Evolutionary conservation across 495 filamentous ascomycete genomes (phyloP).

Genomic region (Penicillium taxi): DNA sequence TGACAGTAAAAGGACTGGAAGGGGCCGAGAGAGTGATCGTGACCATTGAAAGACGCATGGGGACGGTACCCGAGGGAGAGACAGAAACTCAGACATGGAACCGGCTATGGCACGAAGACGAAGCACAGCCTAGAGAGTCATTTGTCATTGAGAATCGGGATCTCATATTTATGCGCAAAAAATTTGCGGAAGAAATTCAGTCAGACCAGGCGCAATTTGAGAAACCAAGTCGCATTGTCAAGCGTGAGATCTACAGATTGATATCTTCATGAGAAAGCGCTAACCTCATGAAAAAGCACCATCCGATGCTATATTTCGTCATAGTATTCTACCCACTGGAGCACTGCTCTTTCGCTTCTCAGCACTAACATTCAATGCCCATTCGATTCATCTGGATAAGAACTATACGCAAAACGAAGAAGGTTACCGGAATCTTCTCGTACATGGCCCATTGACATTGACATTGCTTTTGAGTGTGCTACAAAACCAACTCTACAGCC

Average conservation of each 20-base stretch:
- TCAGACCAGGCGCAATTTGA: slow-evolving; percentile 23
- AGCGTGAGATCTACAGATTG: slow-evolving; percentile 22
- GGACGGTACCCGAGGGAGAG: slow-evolving; percentile 29
- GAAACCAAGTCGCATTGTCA: slow-evolving; percentile 25
- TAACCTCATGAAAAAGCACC: slow-evolving; percentile 21
- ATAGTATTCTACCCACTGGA: slow-evolving; percentile 53
- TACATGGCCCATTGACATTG: slow-evolving; percentile 80
- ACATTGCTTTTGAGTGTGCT: slow-evolving; percentile 64
- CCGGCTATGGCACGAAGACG: slow-evolving; percentile 39
- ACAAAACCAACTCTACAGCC: slow-evolving; percentile 35
- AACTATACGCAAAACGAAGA: slow-evolving; percentile 61
- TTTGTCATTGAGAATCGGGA: slow-evolving; percentile 46
- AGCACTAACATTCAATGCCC: slow-evolving; percentile 78
- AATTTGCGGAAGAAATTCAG: slow-evolving; percentile 25
- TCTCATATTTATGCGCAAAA: slow-evolving; percentile 54
- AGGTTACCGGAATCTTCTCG: slow-evolving; percentile 64
- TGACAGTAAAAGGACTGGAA: slow-evolving; percentile 46
- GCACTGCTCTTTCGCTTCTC: slow-evolving; percentile 76
- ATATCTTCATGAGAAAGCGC: background rate
- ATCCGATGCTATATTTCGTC: slow-evolving; percentile 46
- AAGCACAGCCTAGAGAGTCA: slow-evolving; percentile 27
- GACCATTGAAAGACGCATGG: slow-evolving; percentile 46
- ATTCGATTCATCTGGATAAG: slow-evolving; percentile 75
- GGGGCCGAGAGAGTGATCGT: slow-evolving; percentile 56
- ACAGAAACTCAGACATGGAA: slow-evolving; percentile 25